Base-by-base conservation (phyloP, 768 basidiomycete species). In the Exsudoporus frostii region DNA sequence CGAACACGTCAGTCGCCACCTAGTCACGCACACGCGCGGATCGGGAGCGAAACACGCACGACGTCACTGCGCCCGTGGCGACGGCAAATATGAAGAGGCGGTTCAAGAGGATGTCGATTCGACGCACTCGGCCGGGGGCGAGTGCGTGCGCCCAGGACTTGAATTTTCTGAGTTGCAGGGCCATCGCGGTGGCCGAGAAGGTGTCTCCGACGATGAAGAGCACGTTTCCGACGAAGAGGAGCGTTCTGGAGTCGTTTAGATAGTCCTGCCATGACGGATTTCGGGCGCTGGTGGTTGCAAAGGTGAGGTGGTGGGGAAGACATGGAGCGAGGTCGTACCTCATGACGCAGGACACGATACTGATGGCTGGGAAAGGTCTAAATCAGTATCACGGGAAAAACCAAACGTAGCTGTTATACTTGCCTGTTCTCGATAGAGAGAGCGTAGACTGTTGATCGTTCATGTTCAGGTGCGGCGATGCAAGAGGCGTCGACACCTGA, bases 191-290 rank as follows among this genome's bases (percentile, higher is more conserved):
- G 1, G 65, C 62, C 1, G 60, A 59, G 4, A 68, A 57, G 3
- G 56, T 52, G 37, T 68, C 65, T 0, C 65, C 65, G 42, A 47
- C 4, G 39, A 67, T 63, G 47, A 67, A 67, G 15, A 67, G 64
- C 15, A 46, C 8, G 32, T 67, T 67, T 9, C 61, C 66, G 24
- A 30, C 33, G 29, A 67, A 7, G 20, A 67, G 40, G 36, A 66
- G 41, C 5, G 17, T 32, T 40, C 25, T 24, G 15, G 32, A 27
- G 4, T 11, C 15, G 27, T 5, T 11, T 0, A 63, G 42, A n/a
- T 56, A 67, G 40, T 0, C 11, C 3, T 1, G 0, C 65, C 66
- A 67, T 0, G 53, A 54, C 9, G 52, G 53, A 38, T 40, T 27
- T 0, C 44, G 6, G 24, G 48, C 20, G 51, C 65, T 67, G 43